A percentile compares a stretch with the other conserved stretches of the same genome.
Conservation (phyloP, 192 early-diverging fungal genomes). For the Coemansia sp. region DNA sequence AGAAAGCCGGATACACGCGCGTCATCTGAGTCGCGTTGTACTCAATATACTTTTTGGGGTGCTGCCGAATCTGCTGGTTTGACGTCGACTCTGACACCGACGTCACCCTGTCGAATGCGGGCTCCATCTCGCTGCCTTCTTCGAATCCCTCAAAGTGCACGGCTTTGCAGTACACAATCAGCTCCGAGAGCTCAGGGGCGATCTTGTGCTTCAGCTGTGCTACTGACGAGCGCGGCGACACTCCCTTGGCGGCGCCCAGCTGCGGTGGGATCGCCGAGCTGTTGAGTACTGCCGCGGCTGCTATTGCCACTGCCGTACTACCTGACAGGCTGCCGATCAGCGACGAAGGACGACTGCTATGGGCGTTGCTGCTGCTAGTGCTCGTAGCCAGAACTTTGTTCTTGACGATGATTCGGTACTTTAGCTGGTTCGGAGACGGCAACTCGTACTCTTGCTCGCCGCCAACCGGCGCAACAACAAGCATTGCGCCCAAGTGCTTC, state of each 20-base stretch:
- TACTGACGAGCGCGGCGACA: slow-evolving; percentile 33
- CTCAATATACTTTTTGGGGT: slow-evolving; percentile 57
- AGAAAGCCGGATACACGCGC: slow-evolving; percentile 79
- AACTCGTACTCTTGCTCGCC: slow-evolving; percentile 40
- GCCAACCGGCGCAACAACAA: slow-evolving; percentile 57
- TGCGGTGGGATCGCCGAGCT: neutral
- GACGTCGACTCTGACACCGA: slow-evolving; percentile 76
- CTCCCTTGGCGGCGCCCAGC: slow-evolving; percentile 9
- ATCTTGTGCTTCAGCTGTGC: slow-evolving; percentile 55
- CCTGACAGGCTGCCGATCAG: slow-evolving; percentile 6
- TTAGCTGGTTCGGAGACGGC: slow-evolving; percentile 74
- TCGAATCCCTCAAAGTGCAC: slow-evolving; percentile 62
- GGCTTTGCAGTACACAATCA: slow-evolving; percentile 66
- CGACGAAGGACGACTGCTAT: slow-evolving; percentile 17
- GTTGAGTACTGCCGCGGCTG: neutral
- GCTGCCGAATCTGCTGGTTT: slow-evolving; percentile 57
- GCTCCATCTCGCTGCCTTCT: slow-evolving; percentile 42
- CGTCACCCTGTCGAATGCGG: slow-evolving; percentile 64
- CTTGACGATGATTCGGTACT: slow-evolving; percentile 76
- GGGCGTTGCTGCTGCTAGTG: neutral
- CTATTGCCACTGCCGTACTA: neutral
- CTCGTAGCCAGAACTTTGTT: slow-evolving; percentile 52
- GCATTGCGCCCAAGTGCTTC: slow-evolving; percentile 67
- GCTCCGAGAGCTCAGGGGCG: slow-evolving; percentile 60
- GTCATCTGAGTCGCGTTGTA: slow-evolving; percentile 65